A percentile compares a stretch with the other conserved stretches of the same genome.
phyloP scores from a whole-genome alignment of 768 basidiomycete genomes.

The Dacryopinax spathularia region DNA sequence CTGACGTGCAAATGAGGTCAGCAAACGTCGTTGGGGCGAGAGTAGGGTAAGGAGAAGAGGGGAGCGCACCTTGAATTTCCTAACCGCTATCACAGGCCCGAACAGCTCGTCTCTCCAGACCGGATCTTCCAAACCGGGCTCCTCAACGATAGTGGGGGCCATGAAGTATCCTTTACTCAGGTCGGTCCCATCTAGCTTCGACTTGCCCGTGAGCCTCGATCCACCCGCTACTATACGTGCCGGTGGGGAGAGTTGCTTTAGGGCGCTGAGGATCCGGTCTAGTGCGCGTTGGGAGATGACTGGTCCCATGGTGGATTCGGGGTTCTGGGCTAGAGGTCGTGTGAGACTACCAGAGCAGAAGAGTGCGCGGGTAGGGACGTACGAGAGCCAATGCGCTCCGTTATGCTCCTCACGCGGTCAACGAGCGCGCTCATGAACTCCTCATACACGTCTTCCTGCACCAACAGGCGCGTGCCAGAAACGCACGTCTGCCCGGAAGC shows the following conservation, averaged over 20 bases:
- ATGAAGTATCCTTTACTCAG: slow-evolving; percentile 62
- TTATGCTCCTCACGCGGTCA: slow-evolving; percentile 48
- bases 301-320: slow-evolving; percentile 61
- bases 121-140: slow-evolving; percentile 42
- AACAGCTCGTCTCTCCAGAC: slow-evolving; percentile 78
- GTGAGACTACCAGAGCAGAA: not conserved
- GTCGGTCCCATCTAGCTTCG: slow-evolving; percentile 54
- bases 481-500: slow-evolving; percentile 85
- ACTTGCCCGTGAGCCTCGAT: slow-evolving; percentile 43
- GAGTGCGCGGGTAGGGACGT: slow-evolving; percentile 14
- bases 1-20: slow-evolving; percentile 23
- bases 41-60: not conserved
- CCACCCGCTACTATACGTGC: slow-evolving; percentile 51
- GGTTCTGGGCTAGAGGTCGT: slow-evolving; percentile 43
- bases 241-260: slow-evolving; percentile 31
- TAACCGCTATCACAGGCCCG: slow-evolving; percentile 68
- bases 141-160: slow-evolving; percentile 59
- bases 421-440: slow-evolving; percentile 49
- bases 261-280: slow-evolving; percentile 44
- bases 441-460: slow-evolving; percentile 58
- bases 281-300: slow-evolving; percentile 58
- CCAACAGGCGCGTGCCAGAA: slow-evolving; percentile 72
- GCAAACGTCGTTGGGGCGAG: not conserved
- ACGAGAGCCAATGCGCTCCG: slow-evolving; percentile 66
- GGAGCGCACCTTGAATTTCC: slow-evolving; percentile 32